Conservation (phyloP, 2,329 filamentous ascomycete genomes). For the Fusarium equiseti region DNA sequence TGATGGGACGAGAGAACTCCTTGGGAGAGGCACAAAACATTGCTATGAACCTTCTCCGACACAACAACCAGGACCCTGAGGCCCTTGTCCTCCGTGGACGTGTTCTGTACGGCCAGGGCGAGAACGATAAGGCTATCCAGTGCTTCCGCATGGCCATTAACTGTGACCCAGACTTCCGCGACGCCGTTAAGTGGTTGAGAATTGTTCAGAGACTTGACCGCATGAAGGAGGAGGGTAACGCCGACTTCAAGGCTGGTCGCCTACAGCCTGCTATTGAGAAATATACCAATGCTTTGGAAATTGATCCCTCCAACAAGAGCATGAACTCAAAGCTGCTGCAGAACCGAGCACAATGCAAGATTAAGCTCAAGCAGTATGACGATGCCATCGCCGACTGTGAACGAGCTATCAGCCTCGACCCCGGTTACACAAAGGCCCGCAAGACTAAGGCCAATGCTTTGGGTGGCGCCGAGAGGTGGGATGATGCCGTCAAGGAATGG, state of each 20-base stretch:
- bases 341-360: conserved; percentile 88
- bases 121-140: conserved; percentile 94
- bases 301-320: conserved; percentile 89
- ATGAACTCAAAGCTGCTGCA: conserved; percentile 96
- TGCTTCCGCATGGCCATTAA: conserved; percentile 90
- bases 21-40: conserved; percentile 93
- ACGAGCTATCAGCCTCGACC: conserved; percentile 83
- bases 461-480: conserved; percentile 88
- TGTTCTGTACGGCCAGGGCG: conserved; percentile 89
- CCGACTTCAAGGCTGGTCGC: conserved; percentile 85
- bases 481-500: conserved; percentile 88
- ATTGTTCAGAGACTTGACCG: conserved; percentile 92
- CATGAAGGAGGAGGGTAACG: conserved; percentile 94
- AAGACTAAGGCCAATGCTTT: conserved; percentile 94
- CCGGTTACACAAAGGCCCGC: conserved; percentile 87
- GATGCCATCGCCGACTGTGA: conserved; percentile 89
- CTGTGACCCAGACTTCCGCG: conserved; percentile 91
- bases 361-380: conserved; percentile 85
- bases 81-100: conserved; percentile 90
- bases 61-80: conserved; percentile 93
- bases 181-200: conserved; percentile 88
- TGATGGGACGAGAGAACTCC: conserved; percentile 90
- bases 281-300: conserved; percentile 83
- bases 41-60: conserved; percentile 85
- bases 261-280: conserved; percentile 85